Evolutionary conservation across 2,329 filamentous ascomycete species (phyloP).

Genomic region (Colletotrichum tamarilloi): DNA sequence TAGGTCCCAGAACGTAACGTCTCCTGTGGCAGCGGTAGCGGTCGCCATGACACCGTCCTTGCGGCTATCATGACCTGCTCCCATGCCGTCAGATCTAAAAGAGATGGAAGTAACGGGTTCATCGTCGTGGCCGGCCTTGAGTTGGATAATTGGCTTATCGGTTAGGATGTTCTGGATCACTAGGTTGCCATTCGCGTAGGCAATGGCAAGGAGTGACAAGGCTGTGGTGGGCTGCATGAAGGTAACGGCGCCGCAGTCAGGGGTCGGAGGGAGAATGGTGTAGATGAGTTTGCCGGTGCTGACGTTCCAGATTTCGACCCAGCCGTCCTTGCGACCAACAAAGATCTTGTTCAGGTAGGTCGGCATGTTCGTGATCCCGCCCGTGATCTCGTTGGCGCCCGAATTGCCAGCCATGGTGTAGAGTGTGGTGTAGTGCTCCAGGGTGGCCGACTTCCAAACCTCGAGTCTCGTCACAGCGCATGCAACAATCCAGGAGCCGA

Average conservation of each 20-base stretch:
- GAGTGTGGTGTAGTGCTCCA: constrained; percentile 92
- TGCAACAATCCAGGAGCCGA: constrained; percentile 92
- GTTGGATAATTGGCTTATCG: constrained; percentile 77
- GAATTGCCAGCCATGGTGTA: constrained; percentile 66
- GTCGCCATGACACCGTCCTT: constrained; percentile 95
- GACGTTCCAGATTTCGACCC: constrained; percentile 97
- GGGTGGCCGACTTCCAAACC: constrained; percentile 85
- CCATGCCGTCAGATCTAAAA: constrained; percentile 89
- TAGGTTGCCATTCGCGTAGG: constrained; percentile 83
- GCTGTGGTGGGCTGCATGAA: constrained; percentile 87
- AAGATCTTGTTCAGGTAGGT: constrained; percentile 98
- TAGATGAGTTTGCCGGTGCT: constrained; percentile 92
- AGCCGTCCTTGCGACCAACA: constrained; percentile 86
- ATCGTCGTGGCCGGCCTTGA: constrained; percentile 74
- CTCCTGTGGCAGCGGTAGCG: constrained; percentile 80
- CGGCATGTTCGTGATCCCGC: constrained; percentile 86
- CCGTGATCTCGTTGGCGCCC: constrained; percentile 76
- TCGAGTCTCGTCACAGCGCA: constrained; percentile 81
- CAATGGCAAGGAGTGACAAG: constrained; percentile 86
- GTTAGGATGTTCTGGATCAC: constrained; percentile 84
- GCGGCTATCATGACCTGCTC: constrained; percentile 87
- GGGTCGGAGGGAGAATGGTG: constrained; percentile 81
- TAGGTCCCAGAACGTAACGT: constrained; percentile 96
- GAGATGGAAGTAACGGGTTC: constrained; percentile 83
- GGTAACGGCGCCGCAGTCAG: constrained; percentile 83